phyloP scores from a whole-genome alignment of 495 filamentous ascomycete species.

The Echria macrotheca region DNA sequence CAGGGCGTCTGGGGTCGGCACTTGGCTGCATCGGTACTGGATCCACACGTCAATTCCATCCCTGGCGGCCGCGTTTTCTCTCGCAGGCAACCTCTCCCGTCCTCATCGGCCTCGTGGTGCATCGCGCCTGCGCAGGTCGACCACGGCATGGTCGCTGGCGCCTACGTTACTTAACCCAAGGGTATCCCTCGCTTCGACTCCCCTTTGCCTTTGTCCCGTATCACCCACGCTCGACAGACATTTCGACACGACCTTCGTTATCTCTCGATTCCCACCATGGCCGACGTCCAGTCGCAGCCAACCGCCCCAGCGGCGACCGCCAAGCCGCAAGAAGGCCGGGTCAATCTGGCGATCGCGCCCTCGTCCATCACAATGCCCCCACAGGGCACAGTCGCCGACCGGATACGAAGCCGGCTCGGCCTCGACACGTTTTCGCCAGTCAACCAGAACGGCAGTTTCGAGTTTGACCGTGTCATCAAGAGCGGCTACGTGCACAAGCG shows the following conservation, averaged over 20 bases:
- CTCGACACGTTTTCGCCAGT: conserved; percentile 52
- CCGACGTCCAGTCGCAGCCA: conserved; percentile 25
- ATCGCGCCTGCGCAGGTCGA: conserved; percentile 12
- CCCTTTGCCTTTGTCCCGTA: conserved; percentile 1
- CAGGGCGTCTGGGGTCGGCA: neutral
- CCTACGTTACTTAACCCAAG: conserved; percentile 13
- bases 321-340: conserved; percentile 14
- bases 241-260: conserved; percentile 1
- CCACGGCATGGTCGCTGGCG: conserved; percentile 2
- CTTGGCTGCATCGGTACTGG: conserved; percentile 5
- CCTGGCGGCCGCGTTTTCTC: neutral
- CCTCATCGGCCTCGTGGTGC: neutral
- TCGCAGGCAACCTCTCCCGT: neutral
- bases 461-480: conserved; percentile 89
- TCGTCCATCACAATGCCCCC: conserved; percentile 20
- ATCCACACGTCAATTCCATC: conserved; percentile 9
- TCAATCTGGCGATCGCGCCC: conserved; percentile 15
- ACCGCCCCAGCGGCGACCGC: conserved; percentile 15
- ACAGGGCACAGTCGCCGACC: conserved; percentile 11
- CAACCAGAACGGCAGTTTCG: conserved; percentile 92
- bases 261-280: conserved; percentile 18
- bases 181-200: conserved; percentile 23
- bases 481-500: conserved; percentile 79
- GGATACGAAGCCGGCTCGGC: conserved; percentile 18
- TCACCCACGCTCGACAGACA: neutral